Conservation (phyloP, 164 flowering plant genomes). For the Tinospora cordifolia region DNA sequence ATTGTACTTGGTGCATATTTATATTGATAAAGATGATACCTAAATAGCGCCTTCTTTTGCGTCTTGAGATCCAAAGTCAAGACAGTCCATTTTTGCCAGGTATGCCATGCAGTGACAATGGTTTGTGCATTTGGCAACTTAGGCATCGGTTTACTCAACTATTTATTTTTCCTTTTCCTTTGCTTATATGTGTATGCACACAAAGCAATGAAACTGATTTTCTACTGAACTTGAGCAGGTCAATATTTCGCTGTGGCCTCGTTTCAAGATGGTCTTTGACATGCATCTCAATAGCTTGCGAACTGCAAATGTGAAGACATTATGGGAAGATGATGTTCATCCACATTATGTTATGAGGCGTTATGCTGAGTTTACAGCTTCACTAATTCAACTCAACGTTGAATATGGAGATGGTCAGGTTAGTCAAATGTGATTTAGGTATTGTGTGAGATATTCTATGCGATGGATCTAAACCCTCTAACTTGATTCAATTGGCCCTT, state of each 20-base stretch:
- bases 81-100: no score
- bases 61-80: no score
- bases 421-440: constrained; percentile 8
- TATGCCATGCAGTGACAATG: not conserved
- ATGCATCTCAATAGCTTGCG: constrained; percentile 88
- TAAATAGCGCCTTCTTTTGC: no score
- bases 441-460: not conserved
- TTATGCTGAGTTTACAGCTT: constrained; percentile 96
- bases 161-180: not conserved
- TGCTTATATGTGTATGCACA: not conserved
- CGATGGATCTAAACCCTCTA: not conserved
- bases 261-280: constrained; percentile 97
- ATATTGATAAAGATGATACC: not conserved
- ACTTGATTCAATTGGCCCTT: constrained; percentile 3
- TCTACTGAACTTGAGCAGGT: constrained; percentile 45
- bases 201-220: constrained; percentile 1
- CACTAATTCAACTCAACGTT: constrained; percentile 83
- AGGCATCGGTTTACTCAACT: not conserved
- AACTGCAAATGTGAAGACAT: constrained; percentile 70
- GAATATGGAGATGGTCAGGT: constrained; percentile 99
- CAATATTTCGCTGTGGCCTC: constrained; percentile 92
- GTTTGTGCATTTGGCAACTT: not conserved
- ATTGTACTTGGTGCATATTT: no score
- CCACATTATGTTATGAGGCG: constrained; percentile 98
- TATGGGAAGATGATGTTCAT: constrained; percentile 99